phyloP scores from a whole-genome alignment of 148 eudicot species.

The Vaccinium vitisidaea region DNA sequence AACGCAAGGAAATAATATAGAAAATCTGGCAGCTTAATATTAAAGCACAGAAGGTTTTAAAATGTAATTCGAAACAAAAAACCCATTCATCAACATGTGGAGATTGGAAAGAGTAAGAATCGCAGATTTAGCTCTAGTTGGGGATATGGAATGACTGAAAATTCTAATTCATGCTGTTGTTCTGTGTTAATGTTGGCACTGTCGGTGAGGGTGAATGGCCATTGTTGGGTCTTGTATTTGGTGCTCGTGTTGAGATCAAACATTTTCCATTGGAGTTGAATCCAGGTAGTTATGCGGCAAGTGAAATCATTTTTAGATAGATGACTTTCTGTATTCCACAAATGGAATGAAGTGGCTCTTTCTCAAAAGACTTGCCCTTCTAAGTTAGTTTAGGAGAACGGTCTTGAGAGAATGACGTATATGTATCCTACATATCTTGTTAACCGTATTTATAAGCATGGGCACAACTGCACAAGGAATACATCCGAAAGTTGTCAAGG shows the following conservation, averaged over 20 bases:
- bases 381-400: not conserved
- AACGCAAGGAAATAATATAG: not conserved
- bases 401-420: not conserved
- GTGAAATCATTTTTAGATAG: not conserved
- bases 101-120: not conserved
- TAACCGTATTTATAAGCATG: not conserved
- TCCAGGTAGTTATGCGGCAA: not conserved
- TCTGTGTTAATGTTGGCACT: not conserved
- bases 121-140: not conserved
- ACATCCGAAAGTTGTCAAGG: not conserved
- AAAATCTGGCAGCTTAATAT: slow-evolving; percentile 5
- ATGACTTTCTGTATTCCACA: not conserved
- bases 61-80: not conserved
- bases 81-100: not conserved
- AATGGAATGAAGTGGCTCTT: not conserved
- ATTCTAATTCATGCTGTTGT: slow-evolving; percentile 8
- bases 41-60: not conserved
- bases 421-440: not conserved
- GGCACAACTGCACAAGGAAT: not conserved
- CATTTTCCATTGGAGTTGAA: not conserved
- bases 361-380: not conserved
- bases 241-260: not conserved
- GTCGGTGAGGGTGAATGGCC: not conserved
- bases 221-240: not conserved
- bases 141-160: not conserved